Percentiles rank a stretch among this genome's conserved stretches.
These are phyloP conservation scores for Hypoxylon lenormandii DNA, from an alignment of 495 filamentous ascomycete species.

Conservation along the genomic window DNA sequence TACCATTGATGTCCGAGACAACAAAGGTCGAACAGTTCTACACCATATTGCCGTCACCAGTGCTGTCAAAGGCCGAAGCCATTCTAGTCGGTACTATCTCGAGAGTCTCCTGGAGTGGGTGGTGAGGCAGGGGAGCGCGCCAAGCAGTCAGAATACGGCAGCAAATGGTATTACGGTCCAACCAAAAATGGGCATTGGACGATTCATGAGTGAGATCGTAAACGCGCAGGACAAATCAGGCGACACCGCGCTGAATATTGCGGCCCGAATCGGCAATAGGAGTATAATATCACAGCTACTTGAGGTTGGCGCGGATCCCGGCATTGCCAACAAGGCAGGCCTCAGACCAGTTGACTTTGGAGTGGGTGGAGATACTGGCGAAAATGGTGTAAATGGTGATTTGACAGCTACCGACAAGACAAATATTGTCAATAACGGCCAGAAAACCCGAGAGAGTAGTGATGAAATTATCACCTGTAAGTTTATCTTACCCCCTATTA, in stretches of 20 bases:
- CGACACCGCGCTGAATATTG: conserved; percentile 93
- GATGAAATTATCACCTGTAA: conserved; percentile 77
- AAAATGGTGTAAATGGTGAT: conserved; percentile 61
- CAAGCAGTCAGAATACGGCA: conserved; percentile 66
- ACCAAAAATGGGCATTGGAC: conserved; percentile 81
- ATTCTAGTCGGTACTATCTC: conserved; percentile 89
- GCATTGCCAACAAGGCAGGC: conserved; percentile 87
- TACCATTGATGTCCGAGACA: conserved; percentile 90
- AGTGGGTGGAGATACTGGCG: conserved; percentile 71
- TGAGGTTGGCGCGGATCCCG: conserved; percentile 90
- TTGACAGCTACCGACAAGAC: conserved; percentile 41
- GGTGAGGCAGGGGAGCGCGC: conserved; percentile 79
- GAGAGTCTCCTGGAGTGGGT: conserved; percentile 93
- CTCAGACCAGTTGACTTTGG: conserved; percentile 90
- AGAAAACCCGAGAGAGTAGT: conserved; percentile 68
- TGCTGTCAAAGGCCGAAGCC: conserved; percentile 86
- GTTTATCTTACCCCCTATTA: conserved; percentile 46
- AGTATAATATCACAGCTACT: conserved; percentile 92
- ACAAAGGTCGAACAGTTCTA: conserved; percentile 87
- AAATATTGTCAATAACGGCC: conserved; percentile 51
- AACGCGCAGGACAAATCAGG: conserved; percentile 91
- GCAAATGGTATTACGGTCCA: conserved; percentile 50
- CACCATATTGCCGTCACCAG: conserved; percentile 97
- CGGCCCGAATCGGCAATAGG: conserved; percentile 86
- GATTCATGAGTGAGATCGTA: conserved; percentile 95